These are phyloP conservation scores for Solanum sejunctum DNA, from an alignment of 257 asterid genomes.

Conservation along the genomic window DNA sequence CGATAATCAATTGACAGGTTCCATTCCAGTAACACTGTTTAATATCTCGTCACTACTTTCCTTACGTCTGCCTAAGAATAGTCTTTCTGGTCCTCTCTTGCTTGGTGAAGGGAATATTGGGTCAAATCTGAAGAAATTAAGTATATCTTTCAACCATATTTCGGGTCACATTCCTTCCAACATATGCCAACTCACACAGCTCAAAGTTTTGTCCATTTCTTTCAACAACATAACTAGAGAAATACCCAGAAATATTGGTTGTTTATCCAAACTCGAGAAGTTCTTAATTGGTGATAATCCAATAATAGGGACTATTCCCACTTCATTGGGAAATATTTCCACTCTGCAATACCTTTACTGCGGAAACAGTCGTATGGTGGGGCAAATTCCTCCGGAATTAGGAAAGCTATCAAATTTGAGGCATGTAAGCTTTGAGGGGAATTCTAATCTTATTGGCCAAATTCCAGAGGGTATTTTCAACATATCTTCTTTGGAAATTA, in stretches of 20 bases:
- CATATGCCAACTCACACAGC: neutral
- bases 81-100: neutral
- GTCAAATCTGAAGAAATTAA: neutral
- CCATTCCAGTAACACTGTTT: neutral
- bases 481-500: neutral
- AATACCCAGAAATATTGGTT: neutral
- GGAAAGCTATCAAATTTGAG: neutral
- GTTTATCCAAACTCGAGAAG: neutral
- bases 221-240: neutral
- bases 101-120: neutral
- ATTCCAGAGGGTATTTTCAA: neutral
- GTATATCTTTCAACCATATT: neutral
- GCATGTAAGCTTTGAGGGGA: rapidly evolving
- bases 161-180: neutral
- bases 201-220: neutral
- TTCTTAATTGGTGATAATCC: neutral
- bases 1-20: neutral
- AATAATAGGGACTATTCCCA: neutral
- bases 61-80: rapidly evolving
- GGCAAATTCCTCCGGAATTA: neutral
- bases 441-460: neutral
- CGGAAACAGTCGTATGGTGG: neutral
- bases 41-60: neutral
- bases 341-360: neutral
- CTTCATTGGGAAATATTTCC: neutral